Base-by-base conservation (phyloP, 305 asterid species). In the Fraxinus greggii region DNA sequence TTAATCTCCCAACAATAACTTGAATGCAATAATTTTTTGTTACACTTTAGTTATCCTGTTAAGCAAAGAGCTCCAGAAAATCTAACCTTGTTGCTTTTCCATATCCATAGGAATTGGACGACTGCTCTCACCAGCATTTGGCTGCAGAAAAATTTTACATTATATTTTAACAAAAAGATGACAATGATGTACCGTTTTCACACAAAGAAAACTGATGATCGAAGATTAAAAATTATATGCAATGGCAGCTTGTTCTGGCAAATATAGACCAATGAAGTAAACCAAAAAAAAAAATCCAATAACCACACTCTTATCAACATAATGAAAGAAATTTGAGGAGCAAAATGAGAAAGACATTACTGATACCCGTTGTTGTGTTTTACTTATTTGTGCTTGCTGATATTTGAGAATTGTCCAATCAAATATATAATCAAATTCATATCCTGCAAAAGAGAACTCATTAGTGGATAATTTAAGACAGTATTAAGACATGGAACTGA, bases 401-500 rank as follows among this genome's bases (percentile, higher is more conserved):
- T 95, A 93, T 88, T 95, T 95, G 81, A 95, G 89, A 88, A 95
- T 92, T 42, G 98, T 95, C 98, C 98, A 95, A 86, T 95, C 98
- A 84, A 95, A 95, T 78, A 93, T 73, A 89, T 95, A 92, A 86
- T 95, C 98, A 82, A 92, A 93, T 85, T 93, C 97, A 86, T 72
- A 92, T 59, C 97, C 98, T 95, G 92, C 87, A 84, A 81, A 80
- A 79, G 56, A 82, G 83, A 86, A 63, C 23, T 36, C 59, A 51
- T 19, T 36, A 75, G 48, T 38, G 23, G 77, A 36, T 76, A 17
- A 7, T 10, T 38, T 28, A 79, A 81, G 72, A 13, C 35, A 80
- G 6, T 40, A 67, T 8, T 63, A 63, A 24, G 35, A 24, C n/a
- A 61, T 24, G 32, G 75, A 38, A 82, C 56, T 42, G 40, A 26